A percentile compares a stretch with the other conserved stretches of the same genome.
These are phyloP conservation scores for Globisporangium irregulare DNA, from an alignment of 352 stramenopile species.

Conservation along the genomic window DNA sequence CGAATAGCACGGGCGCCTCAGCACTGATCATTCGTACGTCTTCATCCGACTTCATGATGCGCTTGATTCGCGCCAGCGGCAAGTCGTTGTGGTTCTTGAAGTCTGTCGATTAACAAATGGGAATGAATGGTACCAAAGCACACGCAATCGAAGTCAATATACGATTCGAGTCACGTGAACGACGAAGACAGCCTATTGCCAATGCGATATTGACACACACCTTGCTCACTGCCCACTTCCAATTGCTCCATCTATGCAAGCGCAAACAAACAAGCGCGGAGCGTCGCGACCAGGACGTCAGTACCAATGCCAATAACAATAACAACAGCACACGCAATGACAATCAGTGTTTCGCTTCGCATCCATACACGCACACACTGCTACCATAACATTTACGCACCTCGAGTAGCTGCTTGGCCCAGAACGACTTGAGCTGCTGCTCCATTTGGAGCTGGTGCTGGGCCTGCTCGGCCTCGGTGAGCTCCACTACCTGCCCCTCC, in stretches of 20 bases:
- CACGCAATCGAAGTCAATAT: background rate
- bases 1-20: constrained; percentile 98
- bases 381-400: constrained; percentile 20
- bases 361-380: background rate
- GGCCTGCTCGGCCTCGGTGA: constrained; percentile 82
- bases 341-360: background rate
- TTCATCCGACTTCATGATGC: constrained; percentile 99
- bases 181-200: background rate
- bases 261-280: background rate
- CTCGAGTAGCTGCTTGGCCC: constrained; percentile 89
- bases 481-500: constrained; percentile 85
- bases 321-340: constrained; percentile 5
- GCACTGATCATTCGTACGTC: constrained; percentile 98
- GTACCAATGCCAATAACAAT: background rate
- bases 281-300: background rate
- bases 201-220: constrained; percentile 23
- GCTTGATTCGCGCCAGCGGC: constrained; percentile 97
- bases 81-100: constrained; percentile 99
- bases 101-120: constrained; percentile 38
- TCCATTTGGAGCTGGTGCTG: constrained; percentile 87
- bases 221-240: constrained; percentile 92
- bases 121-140: background rate
- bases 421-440: constrained; percentile 91
- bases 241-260: constrained; percentile 83
- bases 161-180: background rate